Percentiles rank a stretch among this genome's conserved stretches.
Conservation (phyloP, 805 yeast species). For the Kregervanrija pseudodelftensis region DNA sequence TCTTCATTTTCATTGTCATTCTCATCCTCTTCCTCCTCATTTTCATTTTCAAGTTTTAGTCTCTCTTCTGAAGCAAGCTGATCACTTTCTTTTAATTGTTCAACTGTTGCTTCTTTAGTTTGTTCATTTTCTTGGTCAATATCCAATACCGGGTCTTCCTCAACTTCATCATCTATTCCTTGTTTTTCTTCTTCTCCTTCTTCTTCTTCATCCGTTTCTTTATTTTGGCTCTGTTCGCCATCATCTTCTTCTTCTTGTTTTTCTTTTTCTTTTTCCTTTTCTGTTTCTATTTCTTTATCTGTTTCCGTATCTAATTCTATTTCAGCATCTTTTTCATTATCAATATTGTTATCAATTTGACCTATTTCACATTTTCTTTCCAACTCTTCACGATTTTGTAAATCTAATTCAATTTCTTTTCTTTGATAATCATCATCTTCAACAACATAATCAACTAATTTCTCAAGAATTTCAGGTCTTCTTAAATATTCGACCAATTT, state of each 20-base stretch:
- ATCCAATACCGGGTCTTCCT: slow-evolving; percentile 11
- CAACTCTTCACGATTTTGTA: slow-evolving; percentile 2
- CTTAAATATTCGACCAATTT: slow-evolving; percentile 73
- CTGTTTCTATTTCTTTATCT: neutral
- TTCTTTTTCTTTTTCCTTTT: slow-evolving; percentile 15
- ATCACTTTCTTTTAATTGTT: slow-evolving; percentile 18
- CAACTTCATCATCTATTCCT: neutral
- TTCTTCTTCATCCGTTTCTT: slow-evolving; percentile 8
- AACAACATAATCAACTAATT: slow-evolving; percentile 62
- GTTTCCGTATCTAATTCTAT: too few species aligned
- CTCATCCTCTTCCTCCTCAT: slow-evolving; percentile 12
- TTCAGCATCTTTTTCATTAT: neutral
- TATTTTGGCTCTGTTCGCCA: slow-evolving; percentile 3
- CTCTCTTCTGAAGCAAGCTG: slow-evolving; percentile 14
- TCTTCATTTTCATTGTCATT: slow-evolving; percentile 13
- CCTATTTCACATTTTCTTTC: neutral
- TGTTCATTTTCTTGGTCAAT: slow-evolving; percentile 15
- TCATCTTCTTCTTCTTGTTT: slow-evolving; percentile 1
- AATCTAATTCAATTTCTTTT: slow-evolving; percentile 7
- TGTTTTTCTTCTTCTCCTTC: neutral
- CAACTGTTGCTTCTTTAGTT: slow-evolving; percentile 13
- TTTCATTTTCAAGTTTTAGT: slow-evolving; percentile 24
- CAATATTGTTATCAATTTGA: too few species aligned
- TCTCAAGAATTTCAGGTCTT: slow-evolving; percentile 65
- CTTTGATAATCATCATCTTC: slow-evolving; percentile 38